Evolutionary conservation across 2,329 filamentous ascomycete genomes (phyloP), one percentile per base, ranked within the genome.

Genomic region (Colletotrichum musae): DNA sequence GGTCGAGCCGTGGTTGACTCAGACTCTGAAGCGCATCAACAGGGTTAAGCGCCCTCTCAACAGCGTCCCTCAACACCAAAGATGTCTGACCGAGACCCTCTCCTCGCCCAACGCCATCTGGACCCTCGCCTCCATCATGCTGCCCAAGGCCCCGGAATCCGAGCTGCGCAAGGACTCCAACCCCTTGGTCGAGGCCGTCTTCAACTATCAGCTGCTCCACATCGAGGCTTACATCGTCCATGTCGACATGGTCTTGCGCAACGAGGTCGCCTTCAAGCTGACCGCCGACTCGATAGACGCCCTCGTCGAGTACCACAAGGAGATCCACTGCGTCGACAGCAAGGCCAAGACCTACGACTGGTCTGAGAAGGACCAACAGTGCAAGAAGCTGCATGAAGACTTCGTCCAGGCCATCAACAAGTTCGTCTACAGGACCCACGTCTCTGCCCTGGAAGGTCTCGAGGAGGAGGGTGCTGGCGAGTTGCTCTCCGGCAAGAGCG

Each of bases 191-290:
- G 94, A 98, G 83, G 93, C 93, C 72, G 85, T 98, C 72, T 94
- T 93, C 88, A 97, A 97, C 88, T 96, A 95, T 82, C 93, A 97
- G 85, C 89, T 98, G 78, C 86, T 98, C 77, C 94, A 98, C 80
- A 86, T 98, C 75, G 95, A 98, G 84, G 96, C 96, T 60, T 99
- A 99, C 81, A 95, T 98, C 75, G 96, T 99, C 71, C 95, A 98
- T 82, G 94, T 99, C 82, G 96, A 99, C 85, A 97, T 98, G 94
- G 95, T 99, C 70, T 90, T 97, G 77, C 93, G 95, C 82, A 96
- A 97, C 80, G 96, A 98, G 85, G 94, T 99, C 77, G 96, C 95
- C 74, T 98, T 95, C 89, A 99, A 99, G 88, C 89, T 99, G 77
- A 98, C 95, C 26, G 89, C 92, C 68, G 96, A 98, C 80, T 94